A percentile compares a stretch with the other conserved stretches of the same genome.
Conservation (phyloP, 1,139 yeast genomes). For the Pichia sp. region DNA sequence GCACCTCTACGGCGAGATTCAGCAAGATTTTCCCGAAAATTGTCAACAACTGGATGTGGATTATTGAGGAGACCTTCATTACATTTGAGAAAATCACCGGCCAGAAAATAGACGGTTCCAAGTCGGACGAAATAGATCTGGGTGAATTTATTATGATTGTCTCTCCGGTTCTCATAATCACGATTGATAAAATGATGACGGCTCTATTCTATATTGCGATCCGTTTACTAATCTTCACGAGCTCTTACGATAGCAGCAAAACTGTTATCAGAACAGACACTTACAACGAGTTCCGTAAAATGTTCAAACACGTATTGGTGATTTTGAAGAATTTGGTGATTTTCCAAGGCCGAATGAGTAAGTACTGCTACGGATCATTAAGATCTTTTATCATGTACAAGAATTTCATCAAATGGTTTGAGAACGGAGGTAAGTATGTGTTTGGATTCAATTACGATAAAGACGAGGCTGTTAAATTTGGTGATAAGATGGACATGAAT, state of each 20-base stretch:
- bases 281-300: not conserved
- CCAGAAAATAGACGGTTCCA: not conserved
- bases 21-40: not conserved
- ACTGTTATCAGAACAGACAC: not conserved
- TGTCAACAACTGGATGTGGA: slow-evolving; percentile 1
- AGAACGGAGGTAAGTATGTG: slow-evolving; percentile 14
- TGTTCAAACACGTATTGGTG: slow-evolving; percentile 2
- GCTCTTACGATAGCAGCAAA: not conserved
- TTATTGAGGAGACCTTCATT: not conserved
- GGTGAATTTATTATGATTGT: slow-evolving; percentile 1
- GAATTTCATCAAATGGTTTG: slow-evolving; percentile 16
- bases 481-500: no score
- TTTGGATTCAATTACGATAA: not conserved
- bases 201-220: slow-evolving; percentile 4
- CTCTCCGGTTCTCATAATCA: slow-evolving; percentile 3
- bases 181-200: slow-evolving; percentile 3
- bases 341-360: slow-evolving; percentile 12
- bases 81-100: slow-evolving; percentile 2
- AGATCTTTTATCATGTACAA: slow-evolving; percentile 11
- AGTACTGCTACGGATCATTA: slow-evolving; percentile 14
- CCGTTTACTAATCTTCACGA: slow-evolving; percentile 1
- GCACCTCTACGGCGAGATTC: not conserved
- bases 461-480: no score
- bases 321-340: slow-evolving; percentile 12
- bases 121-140: not conserved